Evolutionary conservation across 352 stramenopile species (phyloP).

Genomic region (Pythium apleroticum): DNA sequence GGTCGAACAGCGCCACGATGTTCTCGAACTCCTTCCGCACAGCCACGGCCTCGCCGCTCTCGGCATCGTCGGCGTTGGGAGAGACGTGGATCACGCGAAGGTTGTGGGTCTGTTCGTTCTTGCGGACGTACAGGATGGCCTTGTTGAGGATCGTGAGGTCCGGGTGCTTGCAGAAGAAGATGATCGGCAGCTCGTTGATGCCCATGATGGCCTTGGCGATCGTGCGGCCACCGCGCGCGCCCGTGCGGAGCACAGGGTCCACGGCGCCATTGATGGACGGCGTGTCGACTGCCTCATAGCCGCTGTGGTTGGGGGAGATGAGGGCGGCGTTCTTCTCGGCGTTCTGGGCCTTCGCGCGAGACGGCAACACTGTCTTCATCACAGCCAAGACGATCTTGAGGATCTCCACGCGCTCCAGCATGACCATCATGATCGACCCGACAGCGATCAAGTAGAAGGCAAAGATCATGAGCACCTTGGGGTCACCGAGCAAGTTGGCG

Average conservation of each 20-base stretch:
- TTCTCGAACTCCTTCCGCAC: conserved; percentile 57
- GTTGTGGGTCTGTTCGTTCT: conserved; percentile 92
- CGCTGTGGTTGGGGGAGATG: conserved; percentile 3
- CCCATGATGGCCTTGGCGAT: conserved; percentile 55
- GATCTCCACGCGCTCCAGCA: conserved; percentile 74
- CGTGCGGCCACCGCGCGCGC: conserved; percentile 62
- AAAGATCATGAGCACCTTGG: conserved; percentile 83
- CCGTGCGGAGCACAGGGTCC: conserved; percentile 41
- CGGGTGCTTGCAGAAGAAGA: conserved; percentile 91
- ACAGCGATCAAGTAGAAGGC: conserved; percentile 73
- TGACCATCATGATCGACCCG: conserved; percentile 66
- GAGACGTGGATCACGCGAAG: conserved; percentile 88
- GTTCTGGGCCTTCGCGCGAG: conserved; percentile 48
- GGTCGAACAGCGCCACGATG: conserved; percentile 78
- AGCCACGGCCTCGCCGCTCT: conserved; percentile 12
- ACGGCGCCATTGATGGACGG: neutral
- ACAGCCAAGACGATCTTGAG: conserved; percentile 64
- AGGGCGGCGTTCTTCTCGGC: neutral
- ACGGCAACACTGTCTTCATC: conserved; percentile 59
- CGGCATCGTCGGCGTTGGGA: conserved; percentile 40
- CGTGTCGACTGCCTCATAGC: conserved; percentile 11
- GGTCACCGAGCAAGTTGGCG: conserved; percentile 67
- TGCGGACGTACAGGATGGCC: conserved; percentile 91
- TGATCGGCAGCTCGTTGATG: conserved; percentile 80
- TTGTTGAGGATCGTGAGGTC: conserved; percentile 92